Percentiles rank a stretch among this genome's conserved stretches.
Evolutionary conservation across 78 protist species (phyloP).

Genomic region (Pigoraptor vietnamica): DNA sequence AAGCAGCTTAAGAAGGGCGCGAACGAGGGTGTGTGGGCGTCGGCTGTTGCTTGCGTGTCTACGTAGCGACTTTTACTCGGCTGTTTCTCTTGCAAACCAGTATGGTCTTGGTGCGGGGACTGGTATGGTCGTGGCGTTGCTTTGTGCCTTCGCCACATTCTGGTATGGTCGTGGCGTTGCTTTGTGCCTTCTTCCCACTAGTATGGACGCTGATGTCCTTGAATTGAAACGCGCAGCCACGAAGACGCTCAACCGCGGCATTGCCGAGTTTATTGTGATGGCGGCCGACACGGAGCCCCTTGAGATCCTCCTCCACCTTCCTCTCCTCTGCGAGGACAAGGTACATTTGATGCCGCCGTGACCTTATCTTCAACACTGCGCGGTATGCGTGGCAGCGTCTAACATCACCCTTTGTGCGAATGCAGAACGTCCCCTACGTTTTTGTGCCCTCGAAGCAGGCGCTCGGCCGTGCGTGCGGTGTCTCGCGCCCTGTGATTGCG

Average conservation of each 20-base stretch:
- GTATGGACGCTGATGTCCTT: too few species aligned
- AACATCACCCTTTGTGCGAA: neutral
- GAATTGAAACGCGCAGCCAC: slow-evolving; percentile 81
- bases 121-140: too few species aligned
- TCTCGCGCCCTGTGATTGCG: slow-evolving; percentile 94
- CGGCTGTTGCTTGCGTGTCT: neutral
- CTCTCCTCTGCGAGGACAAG: slow-evolving; percentile 98
- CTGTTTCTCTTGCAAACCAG: too few species aligned
- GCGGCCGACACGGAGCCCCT: slow-evolving; percentile 99
- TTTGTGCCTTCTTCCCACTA: too few species aligned
- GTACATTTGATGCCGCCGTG: neutral
- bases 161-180: too few species aligned
- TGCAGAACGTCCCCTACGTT: slow-evolving; percentile 94
- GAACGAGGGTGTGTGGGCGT: slow-evolving; percentile 70
- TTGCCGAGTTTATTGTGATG: slow-evolving; percentile 89
- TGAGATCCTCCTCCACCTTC: slow-evolving; percentile 97
- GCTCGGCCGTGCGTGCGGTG: slow-evolving; percentile 97
- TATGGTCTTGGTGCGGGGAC: too few species aligned
- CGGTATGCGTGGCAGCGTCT: too few species aligned
- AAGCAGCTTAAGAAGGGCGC: slow-evolving; percentile 95
- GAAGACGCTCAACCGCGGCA: slow-evolving; percentile 94
- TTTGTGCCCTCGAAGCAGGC: slow-evolving; percentile 90
- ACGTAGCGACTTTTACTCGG: too few species aligned
- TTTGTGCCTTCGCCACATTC: too few species aligned
- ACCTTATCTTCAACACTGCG: neutral